A percentile compares a stretch with the other conserved stretches of the same genome.
These are phyloP conservation scores for Lasiodiplodia citricola DNA, from an alignment of 2,329 filamentous ascomycete species.

Conservation along the genomic window DNA sequence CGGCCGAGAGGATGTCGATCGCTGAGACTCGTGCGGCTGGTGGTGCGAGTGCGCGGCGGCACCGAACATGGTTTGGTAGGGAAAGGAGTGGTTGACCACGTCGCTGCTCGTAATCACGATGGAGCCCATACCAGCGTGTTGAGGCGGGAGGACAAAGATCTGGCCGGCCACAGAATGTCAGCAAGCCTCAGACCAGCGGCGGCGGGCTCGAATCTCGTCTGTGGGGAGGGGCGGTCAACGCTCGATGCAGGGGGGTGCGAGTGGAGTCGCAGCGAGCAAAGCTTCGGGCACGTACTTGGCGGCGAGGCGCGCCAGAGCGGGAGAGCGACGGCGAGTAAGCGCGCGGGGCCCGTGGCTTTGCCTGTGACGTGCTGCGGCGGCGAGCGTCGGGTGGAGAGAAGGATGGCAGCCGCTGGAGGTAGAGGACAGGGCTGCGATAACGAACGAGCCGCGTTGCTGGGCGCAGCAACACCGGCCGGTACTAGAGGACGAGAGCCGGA, in stretches of 20 bases:
- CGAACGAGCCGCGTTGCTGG: constrained; percentile 23
- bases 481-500: constrained; percentile 3
- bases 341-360: constrained; percentile 24
- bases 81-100: constrained; percentile 74
- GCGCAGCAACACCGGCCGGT: constrained; percentile 15
- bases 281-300: constrained; percentile 25
- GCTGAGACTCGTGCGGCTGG: constrained; percentile 45
- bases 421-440: constrained; percentile 23
- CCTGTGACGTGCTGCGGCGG: constrained; percentile 20
- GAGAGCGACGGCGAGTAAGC: constrained; percentile 49
- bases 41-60: constrained; percentile 45
- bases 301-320: constrained; percentile 35
- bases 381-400: constrained; percentile 1
- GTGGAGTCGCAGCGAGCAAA: constrained; percentile 24
- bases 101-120: constrained; percentile 63
- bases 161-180: constrained; percentile 20
- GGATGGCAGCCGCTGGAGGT: constrained; percentile 17
- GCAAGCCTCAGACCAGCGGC: constrained; percentile 14
- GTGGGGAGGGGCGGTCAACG: constrained; percentile 28
- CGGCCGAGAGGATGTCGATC: constrained; percentile 37
- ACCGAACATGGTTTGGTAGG: constrained; percentile 72
- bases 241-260: constrained; percentile 26
- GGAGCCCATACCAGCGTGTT: constrained; percentile 63
- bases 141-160: constrained; percentile 16
- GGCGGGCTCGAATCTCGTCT: constrained; percentile 22